These are phyloP conservation scores for Lavandula angustifolia DNA, from an alignment of 257 asterid genomes.

Conservation along the genomic window DNA sequence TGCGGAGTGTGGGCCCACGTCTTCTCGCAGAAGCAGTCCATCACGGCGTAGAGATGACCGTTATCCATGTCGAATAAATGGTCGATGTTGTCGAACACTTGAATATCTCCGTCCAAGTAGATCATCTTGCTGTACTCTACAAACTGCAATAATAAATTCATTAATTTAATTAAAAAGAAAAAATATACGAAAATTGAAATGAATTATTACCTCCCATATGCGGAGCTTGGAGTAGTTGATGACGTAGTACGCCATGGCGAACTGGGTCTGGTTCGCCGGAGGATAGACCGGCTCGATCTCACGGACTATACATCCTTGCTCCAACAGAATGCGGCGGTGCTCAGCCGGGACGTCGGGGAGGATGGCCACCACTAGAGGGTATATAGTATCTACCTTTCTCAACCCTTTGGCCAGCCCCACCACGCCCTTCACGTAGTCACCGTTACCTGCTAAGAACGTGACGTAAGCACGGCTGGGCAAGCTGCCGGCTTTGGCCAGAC, in stretches of 20 bases:
- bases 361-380: slow-evolving; percentile 60
- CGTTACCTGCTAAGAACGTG: slow-evolving; percentile 54
- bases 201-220: slow-evolving; percentile 51
- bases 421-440: slow-evolving; percentile 60
- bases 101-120: slow-evolving; percentile 58
- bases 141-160: slow-evolving; percentile 37
- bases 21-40: slow-evolving; percentile 60
- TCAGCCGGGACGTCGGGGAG: slow-evolving; percentile 58
- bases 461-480: slow-evolving; percentile 52
- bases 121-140: slow-evolving; percentile 65
- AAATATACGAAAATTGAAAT: no score
- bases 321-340: slow-evolving; percentile 55
- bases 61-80: slow-evolving; percentile 43
- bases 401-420: slow-evolving; percentile 56
- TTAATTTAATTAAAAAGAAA: neutral
- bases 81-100: slow-evolving; percentile 52
- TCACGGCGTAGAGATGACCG: slow-evolving; percentile 50
- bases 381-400: slow-evolving; percentile 43
- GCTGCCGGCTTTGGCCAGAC: slow-evolving; percentile 45
- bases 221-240: slow-evolving; percentile 62
- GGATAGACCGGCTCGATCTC: slow-evolving; percentile 54
- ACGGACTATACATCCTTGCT: slow-evolving; percentile 53
- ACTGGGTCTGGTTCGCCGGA: slow-evolving; percentile 52
- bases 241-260: slow-evolving; percentile 61
- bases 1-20: slow-evolving; percentile 53